Percentiles rank a stretch among this genome's conserved stretches.
Evolutionary conservation across 2,329 filamentous ascomycete species (phyloP).

Genomic region (Xylariaceae sp.): DNA sequence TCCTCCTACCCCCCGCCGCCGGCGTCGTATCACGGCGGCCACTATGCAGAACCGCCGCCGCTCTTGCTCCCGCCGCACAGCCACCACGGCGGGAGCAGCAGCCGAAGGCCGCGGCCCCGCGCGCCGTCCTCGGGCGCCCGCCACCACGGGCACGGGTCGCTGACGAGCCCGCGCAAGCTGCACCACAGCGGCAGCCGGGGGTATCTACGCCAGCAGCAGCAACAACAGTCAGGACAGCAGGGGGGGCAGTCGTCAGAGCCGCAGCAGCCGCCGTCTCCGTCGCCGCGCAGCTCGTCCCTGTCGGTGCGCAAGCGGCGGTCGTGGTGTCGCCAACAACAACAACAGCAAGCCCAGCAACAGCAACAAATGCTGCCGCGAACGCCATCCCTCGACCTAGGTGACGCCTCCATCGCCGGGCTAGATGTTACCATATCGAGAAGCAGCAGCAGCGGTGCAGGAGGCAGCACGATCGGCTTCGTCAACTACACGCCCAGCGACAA

Average conservation of each 20-base stretch:
- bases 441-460: constrained; percentile 19
- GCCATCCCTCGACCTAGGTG: too few relatives aligned
- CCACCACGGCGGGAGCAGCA: constrained; percentile 11
- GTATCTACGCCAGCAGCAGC: constrained; percentile 20
- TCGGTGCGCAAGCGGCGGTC: constrained; percentile 31
- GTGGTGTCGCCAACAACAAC: constrained; percentile 23
- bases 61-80: constrained; percentile 8
- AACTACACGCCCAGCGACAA: constrained; percentile 84
- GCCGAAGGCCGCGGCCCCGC: constrained; percentile 37
- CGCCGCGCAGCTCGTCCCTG: constrained; percentile 17
- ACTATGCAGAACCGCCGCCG: constrained; percentile 21
- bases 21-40: constrained; percentile 2
- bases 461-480: constrained; percentile 57
- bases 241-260: constrained; percentile 28
- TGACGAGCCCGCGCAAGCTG: constrained; percentile 35
- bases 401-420: too few relatives aligned
- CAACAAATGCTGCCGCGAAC: constrained; percentile 11
- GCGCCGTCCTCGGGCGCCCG: constrained; percentile 48
- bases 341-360: too few relatives aligned
- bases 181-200: constrained; percentile 23
- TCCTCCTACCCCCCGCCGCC: constrained; percentile 3
- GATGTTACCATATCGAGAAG: too few relatives aligned
- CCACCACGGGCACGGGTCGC: constrained; percentile 20
- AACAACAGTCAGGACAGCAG: constrained; percentile 31
- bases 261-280: constrained; percentile 18